Evolutionary conservation across 176 grass and related monocot genomes (phyloP).

Genomic region (Triticum monococcum): DNA sequence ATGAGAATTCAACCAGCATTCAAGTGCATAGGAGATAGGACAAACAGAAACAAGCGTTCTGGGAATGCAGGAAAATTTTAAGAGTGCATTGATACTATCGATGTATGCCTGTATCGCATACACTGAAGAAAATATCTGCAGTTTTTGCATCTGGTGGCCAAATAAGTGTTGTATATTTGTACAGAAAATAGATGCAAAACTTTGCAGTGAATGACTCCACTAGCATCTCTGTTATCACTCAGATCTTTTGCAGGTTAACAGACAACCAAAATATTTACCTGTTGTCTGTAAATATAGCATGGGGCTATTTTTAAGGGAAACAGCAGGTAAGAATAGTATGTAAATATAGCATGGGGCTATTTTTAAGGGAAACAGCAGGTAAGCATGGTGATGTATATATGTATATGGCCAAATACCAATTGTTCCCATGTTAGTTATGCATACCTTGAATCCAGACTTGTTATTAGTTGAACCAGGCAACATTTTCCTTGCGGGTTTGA

Average conservation of each 20-base stretch:
- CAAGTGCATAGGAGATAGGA: neutral
- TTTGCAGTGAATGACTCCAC: neutral
- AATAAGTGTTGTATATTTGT: neutral
- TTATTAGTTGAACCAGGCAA: constrained; percentile 39
- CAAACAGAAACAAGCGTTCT: neutral
- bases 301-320: neutral
- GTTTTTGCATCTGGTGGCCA: neutral
- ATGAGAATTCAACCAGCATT: neutral
- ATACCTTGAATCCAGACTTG: constrained; percentile 62
- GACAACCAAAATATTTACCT: neutral
- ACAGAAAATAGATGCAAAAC: neutral
- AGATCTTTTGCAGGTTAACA: constrained; percentile 19
- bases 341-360: neutral
- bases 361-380: neutral
- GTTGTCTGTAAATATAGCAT: neutral
- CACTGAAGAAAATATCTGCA: neutral
- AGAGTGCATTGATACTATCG: neutral
- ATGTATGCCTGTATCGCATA: neutral
- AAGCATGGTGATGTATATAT: neutral
- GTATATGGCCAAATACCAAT: neutral
- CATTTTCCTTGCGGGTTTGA: constrained; percentile 56
- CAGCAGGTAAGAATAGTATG: neutral
- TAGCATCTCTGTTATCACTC: neutral
- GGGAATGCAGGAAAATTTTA: neutral
- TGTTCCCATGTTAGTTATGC: neutral